Evolutionary conservation across 352 stramenopile species (phyloP).

Genomic region (Globisporangium nodosum): DNA sequence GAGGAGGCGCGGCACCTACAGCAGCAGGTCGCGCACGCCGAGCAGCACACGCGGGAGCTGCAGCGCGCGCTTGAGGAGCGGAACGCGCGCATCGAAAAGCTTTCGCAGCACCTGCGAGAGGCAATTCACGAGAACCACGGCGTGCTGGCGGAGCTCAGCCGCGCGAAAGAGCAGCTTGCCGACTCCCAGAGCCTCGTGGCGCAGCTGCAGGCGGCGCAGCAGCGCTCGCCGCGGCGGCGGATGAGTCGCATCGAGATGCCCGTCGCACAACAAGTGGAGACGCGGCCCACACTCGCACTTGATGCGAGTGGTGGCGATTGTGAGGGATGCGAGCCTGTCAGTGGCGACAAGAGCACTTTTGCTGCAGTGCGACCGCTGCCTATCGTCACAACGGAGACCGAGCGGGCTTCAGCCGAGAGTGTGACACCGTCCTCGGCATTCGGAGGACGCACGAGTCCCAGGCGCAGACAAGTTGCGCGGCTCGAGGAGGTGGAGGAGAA

Average conservation of each 20-base stretch:
- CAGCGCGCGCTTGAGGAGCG: conserved; percentile 34
- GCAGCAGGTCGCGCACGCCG: conserved; percentile 26
- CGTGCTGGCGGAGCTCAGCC: conserved; percentile 36
- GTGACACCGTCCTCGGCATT: conserved; percentile 5
- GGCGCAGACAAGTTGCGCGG: conserved; percentile 8
- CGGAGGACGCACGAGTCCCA: conserved; percentile 13
- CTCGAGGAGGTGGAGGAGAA: conserved; percentile 35
- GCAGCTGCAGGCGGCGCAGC: conserved; percentile 9
- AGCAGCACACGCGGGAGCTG: conserved; percentile 34
- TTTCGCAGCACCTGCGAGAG: conserved; percentile 42
- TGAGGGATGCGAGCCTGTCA: not conserved
- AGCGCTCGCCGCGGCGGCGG: conserved; percentile 23
- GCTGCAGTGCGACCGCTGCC: not conserved
- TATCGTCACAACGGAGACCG: not conserved
- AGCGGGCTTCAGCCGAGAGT: not conserved
- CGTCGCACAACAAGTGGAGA: not conserved
- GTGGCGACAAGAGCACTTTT: not conserved
- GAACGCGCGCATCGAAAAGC: conserved; percentile 25
- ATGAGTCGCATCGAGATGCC: not conserved
- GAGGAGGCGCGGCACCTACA: conserved; percentile 51
- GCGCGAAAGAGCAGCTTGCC: conserved; percentile 28
- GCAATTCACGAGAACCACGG: conserved; percentile 56
- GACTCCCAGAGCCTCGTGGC: conserved; percentile 20
- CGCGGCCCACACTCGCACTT: not conserved
- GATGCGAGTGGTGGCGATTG: not conserved